Evolutionary conservation across 202 grass and related monocot genomes (phyloP).

Genomic region (Panicum hallii): DNA sequence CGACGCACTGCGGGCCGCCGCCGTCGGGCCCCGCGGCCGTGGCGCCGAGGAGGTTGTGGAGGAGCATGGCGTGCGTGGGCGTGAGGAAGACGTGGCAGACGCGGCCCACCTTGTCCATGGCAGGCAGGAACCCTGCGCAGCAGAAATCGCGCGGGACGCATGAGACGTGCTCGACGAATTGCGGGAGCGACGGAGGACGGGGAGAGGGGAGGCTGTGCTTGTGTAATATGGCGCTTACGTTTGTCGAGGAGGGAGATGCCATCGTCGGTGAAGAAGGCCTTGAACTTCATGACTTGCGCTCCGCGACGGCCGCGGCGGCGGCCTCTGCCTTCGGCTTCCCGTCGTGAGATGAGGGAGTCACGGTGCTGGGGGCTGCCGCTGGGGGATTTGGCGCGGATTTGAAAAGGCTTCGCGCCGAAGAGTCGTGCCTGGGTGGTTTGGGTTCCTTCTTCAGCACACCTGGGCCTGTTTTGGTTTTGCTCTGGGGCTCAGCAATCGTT

Average conservation of each 20-base stretch:
- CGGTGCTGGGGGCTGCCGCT: not conserved
- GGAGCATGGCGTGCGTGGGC: conserved; percentile 86
- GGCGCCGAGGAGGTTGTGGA: conserved; percentile 76
- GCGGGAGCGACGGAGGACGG: not conserved
- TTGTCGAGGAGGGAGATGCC: conserved; percentile 90
- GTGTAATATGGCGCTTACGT: conserved; percentile 49
- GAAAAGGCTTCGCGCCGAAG: conserved; percentile 14
- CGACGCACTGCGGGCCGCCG: conserved; percentile 85
- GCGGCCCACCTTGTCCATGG: conserved; percentile 84
- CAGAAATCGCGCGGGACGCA: not conserved
- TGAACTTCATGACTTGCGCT: conserved; percentile 75
- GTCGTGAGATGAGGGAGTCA: not conserved
- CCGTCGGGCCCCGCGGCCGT: conserved; percentile 58
- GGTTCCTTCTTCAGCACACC: too few species aligned
- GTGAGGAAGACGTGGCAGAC: conserved; percentile 85
- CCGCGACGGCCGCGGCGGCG: not conserved
- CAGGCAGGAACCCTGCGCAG: conserved; percentile 71
- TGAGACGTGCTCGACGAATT: conserved; percentile 64
- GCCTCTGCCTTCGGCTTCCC: conserved; percentile 22
- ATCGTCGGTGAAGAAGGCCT: conserved; percentile 88
- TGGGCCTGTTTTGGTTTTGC: too few species aligned
- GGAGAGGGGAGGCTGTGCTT: not conserved
- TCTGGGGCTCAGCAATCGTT: too few species aligned
- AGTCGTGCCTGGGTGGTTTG: not conserved
- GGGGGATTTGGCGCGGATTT: conserved; percentile 23